Base-by-base conservation (phyloP, 768 basidiomycete genomes). In the Exsudoporus frostii region DNA sequence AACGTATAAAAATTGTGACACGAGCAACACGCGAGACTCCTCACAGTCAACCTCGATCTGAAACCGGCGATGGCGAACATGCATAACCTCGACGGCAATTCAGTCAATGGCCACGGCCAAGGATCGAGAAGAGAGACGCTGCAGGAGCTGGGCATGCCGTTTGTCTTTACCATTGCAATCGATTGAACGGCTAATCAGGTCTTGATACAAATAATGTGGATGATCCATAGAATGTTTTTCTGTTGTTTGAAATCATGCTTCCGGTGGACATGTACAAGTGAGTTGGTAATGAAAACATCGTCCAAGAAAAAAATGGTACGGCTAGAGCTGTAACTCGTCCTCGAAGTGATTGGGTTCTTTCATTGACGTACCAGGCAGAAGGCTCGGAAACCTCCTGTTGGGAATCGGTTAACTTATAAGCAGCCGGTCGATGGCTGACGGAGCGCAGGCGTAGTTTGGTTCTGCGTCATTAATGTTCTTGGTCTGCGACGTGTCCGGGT, bases 141-240 rank as follows among this genome's bases (percentile, higher is more conserved):
- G 54, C 80, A 76, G 63, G 73, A 74, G 71, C 84, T 87, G 85
- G 85, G 85, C 85, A 85, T 86, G 83, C 78, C 82, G 78, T 80
- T 77, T 73, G 67, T 78, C 77, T 64, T 63, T 54, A 63, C 29
- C 25, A 42, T 60, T 56, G 29, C 64, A 58, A 79, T 69, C 70
- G 82, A 74, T 76, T 64, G 71, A 65, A 75, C 76, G 85, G 83
- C 77, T 81, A 87, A 88, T 88, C 85, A 85, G 84, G 73, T 77
- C 74, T 73, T 78, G 82, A 68, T 71, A 85, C 80, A 68, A 51
- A 36, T 34, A 8, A 20, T 44, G 15, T 37, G 32, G 30, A 56
- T 55, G 6, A 15, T 53, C 15, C 24, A 17, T 43, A 6, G n/a
- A n/a, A n/a, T n/a, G n/a, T n/a, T 56, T 38, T 39, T 37, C 17